Conservation (phyloP, 805 yeast species). For the Yamadazyma ubonensis region DNA sequence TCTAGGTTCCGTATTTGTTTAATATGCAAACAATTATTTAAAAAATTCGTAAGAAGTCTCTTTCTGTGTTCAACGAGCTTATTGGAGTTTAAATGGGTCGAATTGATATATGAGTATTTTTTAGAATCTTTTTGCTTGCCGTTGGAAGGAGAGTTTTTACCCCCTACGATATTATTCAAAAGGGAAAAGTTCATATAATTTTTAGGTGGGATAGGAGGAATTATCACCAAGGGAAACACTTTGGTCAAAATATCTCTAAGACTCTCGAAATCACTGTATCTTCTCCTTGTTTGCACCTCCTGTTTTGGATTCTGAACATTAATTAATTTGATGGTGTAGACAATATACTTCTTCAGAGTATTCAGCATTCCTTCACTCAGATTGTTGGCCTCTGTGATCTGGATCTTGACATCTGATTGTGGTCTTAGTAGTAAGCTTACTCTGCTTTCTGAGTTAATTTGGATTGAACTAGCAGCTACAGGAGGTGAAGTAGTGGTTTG, state of each 20-base stretch:
- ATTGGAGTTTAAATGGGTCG: conserved; percentile 38
- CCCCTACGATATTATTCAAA: conserved; percentile 34
- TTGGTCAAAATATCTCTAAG: conserved; percentile 68
- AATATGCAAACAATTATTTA: conserved; percentile 69
- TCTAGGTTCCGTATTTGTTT: conserved; percentile 54
- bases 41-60: conserved; percentile 70
- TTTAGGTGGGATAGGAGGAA: conserved; percentile 87
- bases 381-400: conserved; percentile 80
- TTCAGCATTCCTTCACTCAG: conserved; percentile 73
- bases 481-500: conserved; percentile 18
- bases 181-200: conserved; percentile 37
- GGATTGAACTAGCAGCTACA: conserved; percentile 22
- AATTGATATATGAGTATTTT: conserved; percentile 36
- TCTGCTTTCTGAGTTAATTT: conserved; percentile 33
- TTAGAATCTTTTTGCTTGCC: conserved; percentile 9
- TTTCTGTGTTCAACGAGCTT: conserved; percentile 53
- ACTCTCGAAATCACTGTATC: conserved; percentile 91
- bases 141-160: conserved; percentile 9
- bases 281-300: conserved; percentile 62
- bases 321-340: conserved; percentile 73
- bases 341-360: conserved; percentile 62
- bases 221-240: conserved; percentile 73
- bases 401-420: conserved; percentile 26
- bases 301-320: conserved; percentile 36
- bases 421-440: conserved; percentile 36